phyloP scores from a whole-genome alignment of 2,329 filamentous ascomycete genomes.

The Neonectria hederae region DNA sequence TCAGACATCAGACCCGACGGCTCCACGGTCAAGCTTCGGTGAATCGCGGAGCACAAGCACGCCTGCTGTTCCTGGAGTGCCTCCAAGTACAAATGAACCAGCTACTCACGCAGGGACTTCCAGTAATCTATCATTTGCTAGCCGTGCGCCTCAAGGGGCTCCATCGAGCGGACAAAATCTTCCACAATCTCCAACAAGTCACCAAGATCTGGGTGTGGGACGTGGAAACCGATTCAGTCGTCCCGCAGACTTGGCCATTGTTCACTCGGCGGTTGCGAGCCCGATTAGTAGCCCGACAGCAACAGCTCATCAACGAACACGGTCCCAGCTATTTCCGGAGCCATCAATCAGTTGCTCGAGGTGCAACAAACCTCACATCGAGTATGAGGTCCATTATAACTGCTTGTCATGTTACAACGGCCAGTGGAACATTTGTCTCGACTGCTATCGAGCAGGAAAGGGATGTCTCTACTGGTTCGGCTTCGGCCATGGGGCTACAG shows the following conservation, averaged over 20 bases:
- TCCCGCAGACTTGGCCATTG: constrained; percentile 53
- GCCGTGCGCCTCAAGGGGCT: constrained; percentile 45
- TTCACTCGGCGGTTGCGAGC: constrained; percentile 46
- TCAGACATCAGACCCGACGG: constrained; percentile 49
- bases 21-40: constrained; percentile 51
- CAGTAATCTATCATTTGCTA: constrained; percentile 51
- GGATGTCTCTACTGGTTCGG: constrained; percentile 91
- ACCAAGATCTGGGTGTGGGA: constrained; percentile 35
- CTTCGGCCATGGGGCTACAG: constrained; percentile 78
- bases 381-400: constrained; percentile 88
- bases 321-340: constrained; percentile 69
- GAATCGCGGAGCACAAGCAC: constrained; percentile 56
- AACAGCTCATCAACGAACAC: constrained; percentile 51
- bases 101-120: constrained; percentile 22
- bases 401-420: constrained; percentile 77
- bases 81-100: constrained; percentile 37
- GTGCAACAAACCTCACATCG: constrained; percentile 77
- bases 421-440: constrained; percentile 80
- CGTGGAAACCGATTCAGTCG: constrained; percentile 44
- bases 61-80: constrained; percentile 43
- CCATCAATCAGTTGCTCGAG: constrained; percentile 78
- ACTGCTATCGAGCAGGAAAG: constrained; percentile 79
- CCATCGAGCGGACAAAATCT: constrained; percentile 12
- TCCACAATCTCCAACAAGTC: constrained; percentile 22
- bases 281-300: constrained; percentile 47